phyloP scores from a whole-genome alignment of 768 basidiomycete species.

The Russula foetens region DNA sequence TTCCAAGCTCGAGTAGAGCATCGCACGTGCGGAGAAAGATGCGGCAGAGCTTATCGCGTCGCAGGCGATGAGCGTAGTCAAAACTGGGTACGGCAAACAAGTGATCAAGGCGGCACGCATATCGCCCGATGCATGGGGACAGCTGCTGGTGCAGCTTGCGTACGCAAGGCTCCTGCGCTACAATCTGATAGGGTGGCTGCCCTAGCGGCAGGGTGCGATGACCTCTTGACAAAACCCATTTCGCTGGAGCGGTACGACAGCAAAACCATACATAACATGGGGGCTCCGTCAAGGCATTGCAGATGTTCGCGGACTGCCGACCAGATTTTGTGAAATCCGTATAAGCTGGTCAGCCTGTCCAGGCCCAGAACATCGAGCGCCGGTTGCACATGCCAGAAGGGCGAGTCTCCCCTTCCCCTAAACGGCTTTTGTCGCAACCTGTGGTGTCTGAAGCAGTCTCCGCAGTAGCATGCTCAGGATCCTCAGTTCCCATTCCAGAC shows the following conservation, averaged over 20 bases:
- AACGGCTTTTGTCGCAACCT: conserved; percentile 32
- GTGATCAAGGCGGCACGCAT: conserved; percentile 63
- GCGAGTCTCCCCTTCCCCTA: conserved; percentile 32
- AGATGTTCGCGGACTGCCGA: conserved; percentile 87
- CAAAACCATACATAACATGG: conserved; percentile 99
- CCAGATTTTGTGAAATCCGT: conserved; percentile 43
- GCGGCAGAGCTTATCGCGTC: too few species aligned
- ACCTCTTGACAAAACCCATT: conserved; percentile 97
- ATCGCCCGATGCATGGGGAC: too few species aligned
- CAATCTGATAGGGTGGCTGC: conserved; percentile 93
- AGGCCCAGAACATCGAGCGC: conserved; percentile 40
- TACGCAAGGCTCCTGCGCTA: conserved; percentile 88
- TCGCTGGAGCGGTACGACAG: conserved; percentile 91
- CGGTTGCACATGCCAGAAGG: conserved; percentile 43
- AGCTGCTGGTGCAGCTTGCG: too few species aligned
- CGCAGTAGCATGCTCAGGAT: not conserved
- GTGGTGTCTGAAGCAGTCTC: conserved; percentile 1
- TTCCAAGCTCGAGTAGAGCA: too few species aligned
- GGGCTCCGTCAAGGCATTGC: conserved; percentile 91
- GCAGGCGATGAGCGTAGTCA: too few species aligned
- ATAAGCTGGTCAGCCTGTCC: conserved; percentile 37
- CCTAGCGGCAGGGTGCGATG: conserved; percentile 97
- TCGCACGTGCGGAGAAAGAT: too few species aligned
- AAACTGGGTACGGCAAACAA: too few species aligned
- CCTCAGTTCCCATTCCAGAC: not conserved